phyloP scores from a whole-genome alignment of 208 protist genomes.

The Leptomonas pyrrhocoris region DNA sequence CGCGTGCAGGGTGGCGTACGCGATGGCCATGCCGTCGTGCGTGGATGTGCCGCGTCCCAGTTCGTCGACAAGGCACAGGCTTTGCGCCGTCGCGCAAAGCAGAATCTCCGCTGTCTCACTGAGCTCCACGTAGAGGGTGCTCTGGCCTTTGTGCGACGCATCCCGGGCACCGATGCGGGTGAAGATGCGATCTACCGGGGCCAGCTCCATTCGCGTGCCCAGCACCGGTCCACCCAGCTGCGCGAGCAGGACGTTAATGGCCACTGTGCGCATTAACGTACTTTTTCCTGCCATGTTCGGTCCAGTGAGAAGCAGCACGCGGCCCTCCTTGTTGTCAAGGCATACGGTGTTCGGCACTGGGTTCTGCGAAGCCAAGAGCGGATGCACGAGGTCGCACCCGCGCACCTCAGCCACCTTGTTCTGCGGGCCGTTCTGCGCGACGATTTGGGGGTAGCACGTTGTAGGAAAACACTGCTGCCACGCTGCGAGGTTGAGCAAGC shows the following conservation, averaged over 20 bases:
- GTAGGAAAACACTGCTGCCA: slow-evolving; percentile 35
- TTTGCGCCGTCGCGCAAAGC: slow-evolving; percentile 85
- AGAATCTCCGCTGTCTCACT: slow-evolving; percentile 91
- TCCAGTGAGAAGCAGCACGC: slow-evolving; percentile 94
- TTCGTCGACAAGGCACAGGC: slow-evolving; percentile 98
- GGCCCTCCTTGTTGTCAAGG: slow-evolving; percentile 81
- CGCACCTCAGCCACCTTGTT: slow-evolving; percentile 20
- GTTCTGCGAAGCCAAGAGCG: slow-evolving; percentile 28
- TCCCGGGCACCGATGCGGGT: slow-evolving; percentile 97
- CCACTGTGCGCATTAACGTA: slow-evolving; percentile 96
- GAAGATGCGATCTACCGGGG: slow-evolving; percentile 96
- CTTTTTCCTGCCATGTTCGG: slow-evolving; percentile 99
- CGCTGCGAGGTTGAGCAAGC: slow-evolving; percentile 67
- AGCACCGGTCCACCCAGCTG: slow-evolving; percentile 97
- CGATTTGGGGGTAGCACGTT: slow-evolving; percentile 33
- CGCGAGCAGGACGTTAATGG: slow-evolving; percentile 93
- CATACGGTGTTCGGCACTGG: slow-evolving; percentile 74
- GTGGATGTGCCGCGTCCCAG: slow-evolving; percentile 97
- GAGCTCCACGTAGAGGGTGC: slow-evolving; percentile 98
- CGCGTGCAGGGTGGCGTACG: slow-evolving; percentile 92
- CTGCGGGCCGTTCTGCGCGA: background rate
- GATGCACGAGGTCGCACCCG: slow-evolving; percentile 40
- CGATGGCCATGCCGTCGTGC: slow-evolving; percentile 98
- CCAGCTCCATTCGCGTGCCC: slow-evolving; percentile 61
- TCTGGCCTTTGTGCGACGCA: slow-evolving; percentile 96